Base-by-base conservation (phyloP, 2,329 filamentous ascomycete genomes). In the Chaetomiaceae sp. region DNA sequence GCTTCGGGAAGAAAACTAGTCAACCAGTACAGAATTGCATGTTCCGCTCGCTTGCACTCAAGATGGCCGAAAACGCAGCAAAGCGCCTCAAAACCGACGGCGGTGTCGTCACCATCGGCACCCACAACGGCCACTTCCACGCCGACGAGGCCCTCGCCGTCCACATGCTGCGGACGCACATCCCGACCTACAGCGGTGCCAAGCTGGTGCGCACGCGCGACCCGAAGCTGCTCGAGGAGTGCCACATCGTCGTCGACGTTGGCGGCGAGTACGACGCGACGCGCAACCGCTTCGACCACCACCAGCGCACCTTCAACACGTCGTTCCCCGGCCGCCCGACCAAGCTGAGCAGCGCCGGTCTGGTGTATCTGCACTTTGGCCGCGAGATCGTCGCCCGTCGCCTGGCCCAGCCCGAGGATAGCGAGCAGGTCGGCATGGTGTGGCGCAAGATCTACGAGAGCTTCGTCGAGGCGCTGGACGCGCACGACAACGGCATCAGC, bases 111-210 rank as follows among this genome's bases (percentile, higher is more conserved):
- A 72, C 83, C 61, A 95, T 96, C 67, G 93, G 91, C 65, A 99
- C 93, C 25, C 93, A 99, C 80, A 96, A 86, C 73, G 93, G 93
- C 61, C 90, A 96, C 76, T 99, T 99, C 79, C 93, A 99, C 75
- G 93, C 93, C 68, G 93, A 99, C 70, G 93, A 99, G 75, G 92
- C 93, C 55, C 83, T 99, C 38, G 93, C 93, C 52, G 91, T 99
- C 58, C 90, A 95, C 76, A 89, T 99, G 77, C 87, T 99, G 61
- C 89, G 90, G 58, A 81, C 87, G 51, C 86, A 69, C 56, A 58
- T 97, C 16, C 92, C 93, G 19, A 73, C 84, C 53, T 99, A 97
- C 75, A 69, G 77, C 50, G 72, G 78, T 60, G 85, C 89, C 21
- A 68, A 77, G 38, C 85, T 99, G 38, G 76, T 96, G 44, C 90